Evolutionary conservation across 257 asterid genomes (phyloP).

Genomic region (Verbascum thapsus): DNA sequence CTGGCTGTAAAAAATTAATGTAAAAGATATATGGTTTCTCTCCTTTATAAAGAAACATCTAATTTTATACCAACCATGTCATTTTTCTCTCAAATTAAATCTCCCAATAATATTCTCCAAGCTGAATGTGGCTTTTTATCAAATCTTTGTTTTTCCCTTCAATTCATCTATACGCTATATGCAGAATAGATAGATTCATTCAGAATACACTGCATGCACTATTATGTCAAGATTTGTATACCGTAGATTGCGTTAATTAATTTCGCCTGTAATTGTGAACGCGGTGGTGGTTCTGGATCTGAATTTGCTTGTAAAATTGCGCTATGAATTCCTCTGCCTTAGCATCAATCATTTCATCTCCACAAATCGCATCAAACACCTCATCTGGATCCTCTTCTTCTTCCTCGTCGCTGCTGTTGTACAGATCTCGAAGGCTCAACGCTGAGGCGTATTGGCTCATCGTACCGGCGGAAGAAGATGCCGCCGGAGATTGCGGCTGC

Average conservation of each 20-base stretch:
- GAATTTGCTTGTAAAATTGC: constrained; percentile 58
- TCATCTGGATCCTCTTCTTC: constrained; percentile 53
- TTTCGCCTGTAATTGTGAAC: constrained; percentile 10
- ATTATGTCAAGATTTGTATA: too few species aligned
- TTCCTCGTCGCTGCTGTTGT: constrained; percentile 33
- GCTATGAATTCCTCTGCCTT: constrained; percentile 70
- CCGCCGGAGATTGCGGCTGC: constrained; percentile 22
- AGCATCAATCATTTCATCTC: constrained; percentile 64
- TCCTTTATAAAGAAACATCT: too few species aligned
- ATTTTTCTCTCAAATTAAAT: too few species aligned
- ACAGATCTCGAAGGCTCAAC: constrained; percentile 48
- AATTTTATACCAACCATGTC: too few species aligned
- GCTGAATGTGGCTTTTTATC: too few species aligned
- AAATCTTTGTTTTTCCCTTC: too few species aligned
- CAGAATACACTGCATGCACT: too few species aligned
- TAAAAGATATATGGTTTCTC: too few species aligned
- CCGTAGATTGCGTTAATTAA: constrained; percentile 26
- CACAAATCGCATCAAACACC: constrained; percentile 56
- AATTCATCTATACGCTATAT: too few species aligned
- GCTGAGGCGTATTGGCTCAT: constrained; percentile 63
- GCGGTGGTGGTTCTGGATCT: constrained; percentile 36
- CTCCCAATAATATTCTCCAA: too few species aligned
- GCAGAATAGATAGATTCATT: too few species aligned
- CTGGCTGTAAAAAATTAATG: too few species aligned
- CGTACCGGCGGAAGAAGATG: constrained; percentile 36